Base-by-base conservation (phyloP, 306 rosid genomes). In the Ochetophila trinervis region DNA sequence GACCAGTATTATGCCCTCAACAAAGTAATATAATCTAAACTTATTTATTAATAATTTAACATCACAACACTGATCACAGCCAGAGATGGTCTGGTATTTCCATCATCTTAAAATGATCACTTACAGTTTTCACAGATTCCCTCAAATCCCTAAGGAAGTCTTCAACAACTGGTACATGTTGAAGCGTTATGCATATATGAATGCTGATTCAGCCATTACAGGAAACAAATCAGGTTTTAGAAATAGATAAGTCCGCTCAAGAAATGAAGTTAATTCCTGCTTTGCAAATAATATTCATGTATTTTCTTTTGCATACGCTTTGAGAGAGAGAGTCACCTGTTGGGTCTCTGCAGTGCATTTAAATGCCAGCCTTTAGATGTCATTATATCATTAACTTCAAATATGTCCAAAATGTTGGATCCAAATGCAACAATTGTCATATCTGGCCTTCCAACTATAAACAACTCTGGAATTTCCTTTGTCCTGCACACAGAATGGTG, bases 311-410 rank as follows among this genome's bases (percentile, higher is more conserved):
- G 47, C 15, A n/a, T 5, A 14, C 21, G 24, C 56, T 0, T 23
- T 5, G 61, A 55, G 45, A 35, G 21, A 36, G 19, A 63, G 51
- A 57, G 30, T 37, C 48, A 92, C 98, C 95, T 85, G 83, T 86
- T 93, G 64, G 98, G 98, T 76, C 89, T 80, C 78, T 89, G 98
- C 79, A 93, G 79, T 60, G 98, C 98, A 80, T 89, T 93, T 86
- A 93, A 84, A 81, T 93, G 98, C 98, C 98, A 93, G 63, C 95
- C 98, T 84, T 88, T 89, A 60, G 95, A 85, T 62, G 95, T 80
- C 95, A 93, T 75, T 60, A 87, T 34, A 75, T 93, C 98, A 48
- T 93, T 93, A 62, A 93, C 95, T 78, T 93, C 93, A 75, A 93
- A 93, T 80, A 93, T 85, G 83, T 93, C 97, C 24, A 93, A 42